These are phyloP conservation scores for Borovskyia barvae DNA, from an alignment of 208 protist genomes.

Conservation along the genomic window DNA sequence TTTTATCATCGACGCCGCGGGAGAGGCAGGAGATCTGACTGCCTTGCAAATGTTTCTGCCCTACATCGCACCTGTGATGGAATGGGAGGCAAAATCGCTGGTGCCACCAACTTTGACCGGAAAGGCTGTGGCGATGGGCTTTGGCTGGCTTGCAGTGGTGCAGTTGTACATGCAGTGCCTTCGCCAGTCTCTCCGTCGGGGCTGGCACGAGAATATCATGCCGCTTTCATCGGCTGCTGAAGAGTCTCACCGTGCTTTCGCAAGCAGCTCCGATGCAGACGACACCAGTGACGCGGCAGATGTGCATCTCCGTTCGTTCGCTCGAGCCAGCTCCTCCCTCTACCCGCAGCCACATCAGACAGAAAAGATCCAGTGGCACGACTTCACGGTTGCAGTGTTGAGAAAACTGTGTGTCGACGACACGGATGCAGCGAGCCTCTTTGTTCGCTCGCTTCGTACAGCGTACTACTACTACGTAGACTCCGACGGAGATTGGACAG, in stretches of 20 bases:
- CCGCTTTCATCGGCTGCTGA: no score
- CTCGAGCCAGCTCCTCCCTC: no score
- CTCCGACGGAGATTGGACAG: constrained; percentile 13
- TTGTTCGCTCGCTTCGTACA: constrained; percentile 3
- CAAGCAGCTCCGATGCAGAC: neutral
- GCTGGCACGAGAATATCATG: no score
- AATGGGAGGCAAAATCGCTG: no score
- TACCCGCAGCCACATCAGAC: no score
- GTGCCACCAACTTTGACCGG: no score
- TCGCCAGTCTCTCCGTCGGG: constrained; percentile 9
- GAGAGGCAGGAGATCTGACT: constrained; percentile 14
- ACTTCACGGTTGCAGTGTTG: constrained; percentile 9
- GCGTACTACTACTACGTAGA: constrained; percentile 15
- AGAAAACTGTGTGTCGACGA: constrained; percentile 2
- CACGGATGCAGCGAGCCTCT: constrained; percentile 2
- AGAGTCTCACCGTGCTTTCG: no score
- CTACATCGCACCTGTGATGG: neutral
- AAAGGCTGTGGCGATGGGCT: neutral
- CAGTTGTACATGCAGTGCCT: constrained; percentile 24
- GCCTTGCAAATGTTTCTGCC: constrained; percentile 14
- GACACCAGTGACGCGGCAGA: neutral
- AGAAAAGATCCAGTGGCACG: neutral
- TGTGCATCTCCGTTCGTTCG: no score
- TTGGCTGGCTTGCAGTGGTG: constrained; percentile 8
- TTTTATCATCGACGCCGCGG: constrained; percentile 28